Evolutionary conservation across 1,284 basidiomycete genomes (phyloP), one percentile per base, ranked within the genome.

Genomic region (Cerrena zonata): DNA sequence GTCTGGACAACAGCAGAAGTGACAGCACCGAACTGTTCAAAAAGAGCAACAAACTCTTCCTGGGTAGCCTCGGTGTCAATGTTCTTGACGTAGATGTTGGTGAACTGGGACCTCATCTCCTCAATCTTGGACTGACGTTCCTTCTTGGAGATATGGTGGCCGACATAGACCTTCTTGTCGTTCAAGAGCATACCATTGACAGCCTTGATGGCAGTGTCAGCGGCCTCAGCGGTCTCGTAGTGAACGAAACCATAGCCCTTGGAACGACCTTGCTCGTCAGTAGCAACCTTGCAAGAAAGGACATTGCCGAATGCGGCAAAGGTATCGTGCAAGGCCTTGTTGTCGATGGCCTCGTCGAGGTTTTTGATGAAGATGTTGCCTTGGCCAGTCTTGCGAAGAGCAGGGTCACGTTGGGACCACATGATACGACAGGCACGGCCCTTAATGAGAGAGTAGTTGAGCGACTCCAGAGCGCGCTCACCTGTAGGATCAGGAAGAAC

Each of bases 351-450:
- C 72, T 96, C 92, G 69, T 99, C 96, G 61, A 99, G 77, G 77
- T 99, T 99, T 80, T 99, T 99, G 79, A 99, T 99, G 77, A 99
- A 99, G 68, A 99, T 95, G 75, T 99, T 99, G 72, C 96, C 96
- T 76, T 97, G 94, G 59, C 94, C 94, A 59, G 94, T 98, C 84
- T 99, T 98, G 74, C 96, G 93, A 66, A 99, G 84, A 62, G 93
- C 91, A 56, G 96, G 96, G 78, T 99, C 96, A 70, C 96, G 92
- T 83, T 99, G 95, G 65, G 94, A 98, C 94, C 96, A 98, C 96
- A 99, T 99, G 79, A 99, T 99, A 66, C 96, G 94, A 80, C 96
- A 99, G 58, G 96, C 89, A 65, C 93, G 91, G 72, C 88, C 88
- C 80, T 98, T 98, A 78, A 99, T 99, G 66, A 95, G 77, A 58